Base-by-base conservation (phyloP, 805 yeast species). In the Ogataea sp. region DNA sequence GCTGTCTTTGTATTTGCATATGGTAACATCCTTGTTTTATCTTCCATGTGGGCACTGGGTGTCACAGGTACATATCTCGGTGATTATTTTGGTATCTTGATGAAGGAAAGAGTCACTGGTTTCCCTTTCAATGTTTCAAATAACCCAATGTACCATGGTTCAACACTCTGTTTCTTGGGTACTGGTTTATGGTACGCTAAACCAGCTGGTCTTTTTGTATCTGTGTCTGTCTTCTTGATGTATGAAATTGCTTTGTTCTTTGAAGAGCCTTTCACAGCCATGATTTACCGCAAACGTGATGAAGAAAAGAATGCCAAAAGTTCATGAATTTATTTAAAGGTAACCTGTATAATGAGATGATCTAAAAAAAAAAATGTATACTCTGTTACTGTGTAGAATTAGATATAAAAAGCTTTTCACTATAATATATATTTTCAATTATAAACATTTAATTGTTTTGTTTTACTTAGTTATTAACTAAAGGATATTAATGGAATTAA, bases 141-240 rank as follows among this genome's bases (percentile, higher is more conserved):
- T 54, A 90, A 93, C 62, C 98, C 98, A 47, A 93, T 93, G 98
- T 93, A 93, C 63, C 82, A 83, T 55, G 98, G 98, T 14, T 84
- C 95, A 9, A 75, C 89, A 18, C 65, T 90, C 48, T 79, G 94
- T 38, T 93, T 93, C 70, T 65, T 93, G 55, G 98, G 96, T 33
- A 80, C 94, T 32, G 90, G 95, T 3, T 68, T 93, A 48, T 83
- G 80, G 75, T 79, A 75, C 57, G 97, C 81, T 24, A 89, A 88
- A 59, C 94, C 97, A 25, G 83, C 95, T 1, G 98, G 98, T 20
- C 53, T 93, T 36, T 63, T 78, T 36, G 76, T 88, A 23, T 68
- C 94, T 33, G 67, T 68, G 2, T 64, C 85, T 46, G 98, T 93
- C 6, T 78, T 75, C 53, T 58, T 79, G 33, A 83, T 90, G 88